Evolutionary conservation across 116 monocot genomes (phyloP), one percentile per base, ranked within the genome.

Genomic region (Cymodocea nodosa): DNA sequence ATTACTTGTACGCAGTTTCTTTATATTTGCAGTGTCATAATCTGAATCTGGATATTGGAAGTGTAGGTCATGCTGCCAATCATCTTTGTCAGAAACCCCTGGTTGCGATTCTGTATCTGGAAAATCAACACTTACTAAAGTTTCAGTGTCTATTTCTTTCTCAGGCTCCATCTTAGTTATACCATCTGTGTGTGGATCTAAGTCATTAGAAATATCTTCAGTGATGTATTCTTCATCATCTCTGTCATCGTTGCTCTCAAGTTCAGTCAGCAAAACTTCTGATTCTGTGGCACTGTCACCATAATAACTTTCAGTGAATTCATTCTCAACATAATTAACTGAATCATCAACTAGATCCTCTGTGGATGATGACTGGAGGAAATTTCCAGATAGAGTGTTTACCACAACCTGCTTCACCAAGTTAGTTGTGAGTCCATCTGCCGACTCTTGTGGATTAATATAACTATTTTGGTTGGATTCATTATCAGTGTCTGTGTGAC

Each of bases 181-280:
- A 6, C 23, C 57, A 72, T 72, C 65, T 54, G 56, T 52, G 44
- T 72, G 58, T 14, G 40, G 61, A 12, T 71, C 62, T 18, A 55
- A n/a, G 22, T 72, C 72, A 64, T 19, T 56, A 3, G 25, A 36
- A 64, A 35, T 56, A 51, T 52, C 65, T 22, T 59, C 73, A 66
- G 56, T 40, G n/a, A 49, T 18, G 35, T 50, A 66, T 8, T 25
- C 25, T 20, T 63, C 54, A 48, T 35, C 18, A 71, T 62, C 24
- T 18, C 40, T 50, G 15, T 63, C 63, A 23, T 50, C 35, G 35
- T 60, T 71, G 35, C 53, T 63, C 16, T 72, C 56, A 35, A 51
- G 6, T 59, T 58, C 49, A 50, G 7, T 20, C 18, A 59, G 51
- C 58, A 65, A 30, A 17, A 30, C 11, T n/a, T 4, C 35, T 23